phyloP scores from a whole-genome alignment of 2,329 filamentous ascomycete genomes.

The Aspergillus arachidicola region DNA sequence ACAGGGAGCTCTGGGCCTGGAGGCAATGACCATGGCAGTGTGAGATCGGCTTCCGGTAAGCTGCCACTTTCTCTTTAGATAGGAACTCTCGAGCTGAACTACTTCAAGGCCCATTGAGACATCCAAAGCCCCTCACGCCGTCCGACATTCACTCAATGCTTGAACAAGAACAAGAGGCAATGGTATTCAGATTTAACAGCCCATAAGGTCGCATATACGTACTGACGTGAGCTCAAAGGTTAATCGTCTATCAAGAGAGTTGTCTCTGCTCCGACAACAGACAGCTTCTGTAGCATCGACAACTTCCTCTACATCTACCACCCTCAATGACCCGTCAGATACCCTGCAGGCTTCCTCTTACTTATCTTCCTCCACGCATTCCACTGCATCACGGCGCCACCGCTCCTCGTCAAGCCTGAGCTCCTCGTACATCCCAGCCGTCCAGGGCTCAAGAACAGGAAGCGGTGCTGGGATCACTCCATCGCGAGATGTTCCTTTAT shows the following conservation, averaged over 20 bases:
- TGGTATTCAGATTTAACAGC: constrained; percentile 59
- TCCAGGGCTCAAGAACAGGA: constrained; percentile 36
- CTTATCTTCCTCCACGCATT: constrained; percentile 52
- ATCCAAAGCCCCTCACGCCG: constrained; percentile 83
- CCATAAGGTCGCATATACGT: background rate
- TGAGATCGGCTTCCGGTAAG: constrained; percentile 45
- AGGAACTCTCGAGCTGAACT: constrained; percentile 2
- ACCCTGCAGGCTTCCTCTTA: constrained; percentile 44
- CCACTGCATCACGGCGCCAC: constrained; percentile 58
- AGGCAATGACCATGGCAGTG: constrained; percentile 37
- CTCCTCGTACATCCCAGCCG: constrained; percentile 43
- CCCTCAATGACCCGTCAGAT: constrained; percentile 52
- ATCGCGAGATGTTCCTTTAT: constrained; percentile 40
- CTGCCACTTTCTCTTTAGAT: background rate
- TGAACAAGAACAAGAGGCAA: constrained; percentile 93
- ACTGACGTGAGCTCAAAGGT: constrained; percentile 58
- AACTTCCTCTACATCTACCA: constrained; percentile 57
- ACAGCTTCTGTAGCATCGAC: constrained; percentile 66
- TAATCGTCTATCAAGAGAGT: constrained; percentile 88
- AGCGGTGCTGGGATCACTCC: constrained; percentile 48
- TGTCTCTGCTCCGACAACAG: constrained; percentile 76
- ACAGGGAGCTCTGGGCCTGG: constrained; percentile 28
- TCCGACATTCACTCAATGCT: constrained; percentile 86
- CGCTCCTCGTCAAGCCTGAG: constrained; percentile 60
- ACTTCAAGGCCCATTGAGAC: constrained; percentile 70